Evolutionary conservation across 163 green algal species (phyloP), one percentile per base, ranked within the genome.

Genomic region (Chlorella variabilis): DNA sequence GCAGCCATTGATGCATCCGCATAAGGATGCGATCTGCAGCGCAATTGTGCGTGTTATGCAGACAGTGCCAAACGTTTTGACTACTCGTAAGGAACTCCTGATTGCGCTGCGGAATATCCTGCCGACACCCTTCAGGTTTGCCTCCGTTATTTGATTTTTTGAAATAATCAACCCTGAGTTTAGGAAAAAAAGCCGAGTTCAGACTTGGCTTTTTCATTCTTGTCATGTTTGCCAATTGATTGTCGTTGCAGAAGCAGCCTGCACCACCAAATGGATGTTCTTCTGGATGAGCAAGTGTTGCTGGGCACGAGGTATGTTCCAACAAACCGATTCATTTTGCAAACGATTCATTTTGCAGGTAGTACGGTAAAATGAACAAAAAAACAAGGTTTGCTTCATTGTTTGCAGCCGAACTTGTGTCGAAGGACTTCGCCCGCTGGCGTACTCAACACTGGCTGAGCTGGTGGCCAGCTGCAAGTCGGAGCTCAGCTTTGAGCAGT

Each of bases 71-170:
- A 93, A 98, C 81, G 82, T 87, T 58, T 87, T 97, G 13, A 48
- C 86, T 27, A 87, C 91, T n/a, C 90, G 96, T 51, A 97, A 97
- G 83, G 96, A 99, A 90, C 87, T 99, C 49, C 89, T 99, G 41
- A 89, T 97, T 7, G 93, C 93, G 18, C 93, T 93, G 21, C 88
- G 94, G 36, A 92, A 97, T 69, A 82, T 97, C 31, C 76, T 98
- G 42, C 77, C 73, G 31, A 95, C 89, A 8, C 84, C 91, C n/a
- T 89, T 94, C 59, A 79, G 71, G 71, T 79, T 36, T 38, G 20
- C 5, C 34, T 17, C 29, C 11, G 20, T 51, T 13, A 45, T 36
- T 56, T 33, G n/a, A n/a, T n/a, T n/a, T n/a, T n/a, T n/a, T n/a
- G n/a, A n/a, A n/a, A n/a, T n/a, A n/a, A n/a, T n/a, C n/a, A n/a